Percentiles rank a stretch among this genome's conserved stretches.
These are phyloP conservation scores for Blastomyces gilchristii DNA, from an alignment of 2,329 filamentous ascomycete genomes.

Conservation along the genomic window DNA sequence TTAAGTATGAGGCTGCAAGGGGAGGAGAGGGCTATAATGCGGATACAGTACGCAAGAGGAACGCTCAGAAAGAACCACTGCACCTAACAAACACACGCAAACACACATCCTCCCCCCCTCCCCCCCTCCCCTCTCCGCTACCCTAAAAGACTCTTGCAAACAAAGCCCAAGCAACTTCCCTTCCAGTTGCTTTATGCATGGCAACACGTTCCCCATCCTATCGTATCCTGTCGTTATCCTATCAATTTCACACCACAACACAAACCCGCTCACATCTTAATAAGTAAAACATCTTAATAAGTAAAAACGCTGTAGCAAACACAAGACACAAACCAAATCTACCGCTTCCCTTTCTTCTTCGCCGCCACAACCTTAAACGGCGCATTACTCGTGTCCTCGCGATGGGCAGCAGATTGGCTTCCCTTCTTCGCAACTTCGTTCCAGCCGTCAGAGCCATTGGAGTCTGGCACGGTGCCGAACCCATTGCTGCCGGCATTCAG, in stretches of 20 bases:
- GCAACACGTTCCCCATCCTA: background rate
- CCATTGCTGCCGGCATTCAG: constrained; percentile 42
- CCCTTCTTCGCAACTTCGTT: constrained; percentile 96
- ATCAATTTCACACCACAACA: background rate
- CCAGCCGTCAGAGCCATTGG: constrained; percentile 61
- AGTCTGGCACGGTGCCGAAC: constrained; percentile 34
- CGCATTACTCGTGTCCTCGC: constrained; percentile 40
- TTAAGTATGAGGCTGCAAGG: background rate
- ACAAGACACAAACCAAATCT: constrained; percentile 22
- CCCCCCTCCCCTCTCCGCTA: no score
- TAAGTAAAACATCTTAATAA: background rate
- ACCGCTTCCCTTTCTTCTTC: constrained; percentile 82
- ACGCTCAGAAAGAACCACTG: no score
- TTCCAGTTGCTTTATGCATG: background rate
- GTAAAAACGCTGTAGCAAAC: background rate
- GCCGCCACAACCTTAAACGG: constrained; percentile 83
- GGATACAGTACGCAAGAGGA: background rate
- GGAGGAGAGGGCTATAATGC: no score
- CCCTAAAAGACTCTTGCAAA: background rate
- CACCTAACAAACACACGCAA: no score
- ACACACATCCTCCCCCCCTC: no score
- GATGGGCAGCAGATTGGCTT: constrained; percentile 36
- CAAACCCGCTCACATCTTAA: background rate
- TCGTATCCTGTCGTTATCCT: background rate
- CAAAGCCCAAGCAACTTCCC: background rate